Base-by-base conservation (phyloP, 768 basidiomycete species). In the Kwoniella newhampshirensis region DNA sequence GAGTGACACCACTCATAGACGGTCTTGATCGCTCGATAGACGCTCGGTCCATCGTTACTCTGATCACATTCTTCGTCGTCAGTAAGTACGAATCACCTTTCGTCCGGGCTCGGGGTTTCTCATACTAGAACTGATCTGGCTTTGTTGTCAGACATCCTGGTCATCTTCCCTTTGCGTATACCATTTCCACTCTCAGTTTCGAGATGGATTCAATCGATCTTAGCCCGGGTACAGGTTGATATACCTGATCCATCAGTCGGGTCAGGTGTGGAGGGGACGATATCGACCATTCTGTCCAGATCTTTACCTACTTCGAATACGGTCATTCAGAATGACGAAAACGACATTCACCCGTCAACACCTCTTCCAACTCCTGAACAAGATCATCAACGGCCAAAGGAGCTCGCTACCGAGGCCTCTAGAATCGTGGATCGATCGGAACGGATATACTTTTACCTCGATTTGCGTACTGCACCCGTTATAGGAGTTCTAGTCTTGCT, bases 401-500 rank as follows among this genome's bases (percentile, higher is more conserved):
- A n/a, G n/a, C n/a, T n/a, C n/a, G n/a, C n/a, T n/a, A n/a, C n/a
- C n/a, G n/a, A n/a, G n/a, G n/a, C n/a, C n/a, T n/a, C n/a, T n/a
- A 32, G 32, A 32, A 32, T 32, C 32, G 6, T 32, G 32, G 32
- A 13, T 13, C 6, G 32, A 6, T 32, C 5, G 44, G 23, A 39
- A 48, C 57, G 53, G 27, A 36, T 59, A n/a, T 32, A 62, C 35
- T 55, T 78, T 48, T 60, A 63, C 11, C 71, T 74, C 35, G 77
- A 63, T 15, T 64, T 75, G 18, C 59, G 62, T 37, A 79, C 78
- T 1, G 78, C 77, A 0, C 81, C 81, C 12, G 67, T 79, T 11
- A 66, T 78, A n/a, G 79, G 77, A 0, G 79, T 79, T 0, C 59
- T 81, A 7, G 45, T 81, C 25, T 68, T 81, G 1, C 72, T 80